Evolutionary conservation across 768 basidiomycete genomes (phyloP).

Genomic region (Lentinula guzmanii): DNA sequence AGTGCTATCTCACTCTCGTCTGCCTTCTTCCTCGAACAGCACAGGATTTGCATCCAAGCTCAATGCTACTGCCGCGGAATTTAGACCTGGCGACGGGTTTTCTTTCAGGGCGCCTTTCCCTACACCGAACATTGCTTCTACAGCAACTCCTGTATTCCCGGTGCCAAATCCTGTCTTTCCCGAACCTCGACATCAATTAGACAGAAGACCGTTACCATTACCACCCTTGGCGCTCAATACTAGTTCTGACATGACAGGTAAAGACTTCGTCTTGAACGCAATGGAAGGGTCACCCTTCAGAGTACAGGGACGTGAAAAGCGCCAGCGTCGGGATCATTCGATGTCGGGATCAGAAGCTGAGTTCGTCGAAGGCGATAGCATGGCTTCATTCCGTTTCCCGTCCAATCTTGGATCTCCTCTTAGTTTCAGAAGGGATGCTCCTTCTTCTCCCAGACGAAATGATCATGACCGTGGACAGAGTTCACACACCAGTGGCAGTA

Average conservation of each 20-base stretch:
- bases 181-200: slow-evolving; percentile 16
- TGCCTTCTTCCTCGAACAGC: slow-evolving; percentile 26
- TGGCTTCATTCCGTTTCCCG: slow-evolving; percentile 78
- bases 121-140: background rate
- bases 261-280: background rate
- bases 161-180: slow-evolving; percentile 23
- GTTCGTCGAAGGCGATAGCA: slow-evolving; percentile 51
- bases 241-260: background rate
- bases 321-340: slow-evolving; percentile 53
- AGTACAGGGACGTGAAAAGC: slow-evolving; percentile 76
- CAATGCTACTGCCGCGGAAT: slow-evolving; percentile 75
- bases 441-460: slow-evolving; percentile 1
- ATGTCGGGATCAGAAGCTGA: slow-evolving; percentile 14
- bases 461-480: slow-evolving; percentile 12
- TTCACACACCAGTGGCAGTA: slow-evolving; percentile 11
- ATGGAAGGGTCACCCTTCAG: slow-evolving; percentile 35
- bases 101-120: slow-evolving; percentile 61
- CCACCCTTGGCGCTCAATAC: slow-evolving; percentile 15
- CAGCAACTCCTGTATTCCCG: slow-evolving; percentile 14
- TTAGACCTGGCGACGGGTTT: slow-evolving; percentile 65
- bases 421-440: slow-evolving; percentile 26
- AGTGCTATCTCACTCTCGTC: slow-evolving; percentile 30
- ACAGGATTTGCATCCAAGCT: slow-evolving; percentile 58
- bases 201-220: slow-evolving; percentile 20
- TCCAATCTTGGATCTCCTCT: slow-evolving; percentile 42